phyloP scores from a whole-genome alignment of 2,329 filamentous ascomycete genomes.

The Podosphaera leucotricha region DNA sequence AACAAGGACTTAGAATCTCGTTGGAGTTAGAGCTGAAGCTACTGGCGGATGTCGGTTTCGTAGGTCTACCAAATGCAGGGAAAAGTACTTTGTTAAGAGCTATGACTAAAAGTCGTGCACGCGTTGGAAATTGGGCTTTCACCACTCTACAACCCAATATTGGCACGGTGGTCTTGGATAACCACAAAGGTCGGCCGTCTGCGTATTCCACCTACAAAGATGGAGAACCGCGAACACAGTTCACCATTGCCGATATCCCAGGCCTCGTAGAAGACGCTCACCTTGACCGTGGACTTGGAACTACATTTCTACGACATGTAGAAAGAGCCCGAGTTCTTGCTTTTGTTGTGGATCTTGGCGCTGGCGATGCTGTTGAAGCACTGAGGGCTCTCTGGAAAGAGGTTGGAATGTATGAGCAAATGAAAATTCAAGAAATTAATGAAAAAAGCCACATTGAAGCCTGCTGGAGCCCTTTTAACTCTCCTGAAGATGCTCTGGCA shows the following conservation, averaged over 20 bases:
- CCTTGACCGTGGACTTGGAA: constrained; percentile 70
- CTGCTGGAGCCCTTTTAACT: constrained; percentile 27
- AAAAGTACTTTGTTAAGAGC: constrained; percentile 83
- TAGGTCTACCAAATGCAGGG: constrained; percentile 85
- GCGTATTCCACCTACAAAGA: constrained; percentile 20
- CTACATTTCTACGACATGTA: constrained; percentile 81
- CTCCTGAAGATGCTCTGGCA: constrained; percentile 18
- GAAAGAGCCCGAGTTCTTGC: constrained; percentile 82
- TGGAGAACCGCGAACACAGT: constrained; percentile 43
- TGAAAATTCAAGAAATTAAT: constrained; percentile 47
- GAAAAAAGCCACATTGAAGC: constrained; percentile 41
- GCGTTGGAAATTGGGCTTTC: constrained; percentile 89
- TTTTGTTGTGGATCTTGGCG: constrained; percentile 72
- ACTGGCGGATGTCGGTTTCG: constrained; percentile 80
- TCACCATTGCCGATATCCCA: constrained; percentile 89
- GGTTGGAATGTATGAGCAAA: constrained; percentile 55
- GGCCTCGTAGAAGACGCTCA: constrained; percentile 84
- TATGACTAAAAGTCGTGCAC: constrained; percentile 66
- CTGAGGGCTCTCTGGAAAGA: constrained; percentile 74
- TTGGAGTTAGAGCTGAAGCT: constrained; percentile 84
- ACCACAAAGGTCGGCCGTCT: constrained; percentile 51
- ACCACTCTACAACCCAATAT: constrained; percentile 90
- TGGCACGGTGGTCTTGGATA: constrained; percentile 80
- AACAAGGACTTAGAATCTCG: constrained; percentile 52
- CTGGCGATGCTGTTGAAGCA: constrained; percentile 55